Base-by-base conservation (phyloP, 2,329 filamentous ascomycete genomes). In the Aspergillus brunneoviolaceus region DNA sequence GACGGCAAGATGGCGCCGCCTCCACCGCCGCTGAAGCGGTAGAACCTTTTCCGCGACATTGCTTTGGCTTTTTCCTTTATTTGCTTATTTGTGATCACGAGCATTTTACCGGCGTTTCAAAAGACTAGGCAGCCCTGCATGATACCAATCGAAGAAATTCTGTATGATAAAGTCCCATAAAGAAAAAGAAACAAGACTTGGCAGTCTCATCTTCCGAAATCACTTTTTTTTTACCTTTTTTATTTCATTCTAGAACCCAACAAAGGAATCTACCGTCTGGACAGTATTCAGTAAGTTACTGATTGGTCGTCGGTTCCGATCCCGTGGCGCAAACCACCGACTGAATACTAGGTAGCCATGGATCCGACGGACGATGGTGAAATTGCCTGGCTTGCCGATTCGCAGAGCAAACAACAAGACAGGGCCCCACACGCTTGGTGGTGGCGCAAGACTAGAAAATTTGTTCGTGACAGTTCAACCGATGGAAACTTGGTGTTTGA, bases 1-100 rank as follows among this genome's bases (percentile, higher is more conserved):
- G 79, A 81, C 54, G 80, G 81, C 48, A 88, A 87, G 73, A 84
- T 80, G 78, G 72, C 69, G 2, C 78, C 78, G 42, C 77, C 78
- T 11, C 71, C 77, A 25, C 63, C 70, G 51, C 76, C 73, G 11
- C 60, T 66, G 45, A 67, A 69, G 59, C 66, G 63, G 57, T 62
- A 49, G 39, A 35, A 35, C 4, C 23, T 14, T 14, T 35, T 12
- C 14, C 6, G 39, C 39, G 5, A n/a, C n/a, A 3, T 47, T 11
- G 33, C 49, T 50, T 19, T 54, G 6, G 39, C 25, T 47, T 25
- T 58, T 56, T 55, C 27, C 21, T 55, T 52, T 61, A 60, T 58
- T 53, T 53, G 55, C 60, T 65, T 66, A 60, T 57, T 49, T 56
- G 23, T 27, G 31, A 39, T 39, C n/a, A 50, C 55, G 55, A 61